Percentiles rank a stretch among this genome's conserved stretches.
Conservation (phyloP, 2,329 filamentous ascomycete genomes). For the Penicillium capsulatum region DNA sequence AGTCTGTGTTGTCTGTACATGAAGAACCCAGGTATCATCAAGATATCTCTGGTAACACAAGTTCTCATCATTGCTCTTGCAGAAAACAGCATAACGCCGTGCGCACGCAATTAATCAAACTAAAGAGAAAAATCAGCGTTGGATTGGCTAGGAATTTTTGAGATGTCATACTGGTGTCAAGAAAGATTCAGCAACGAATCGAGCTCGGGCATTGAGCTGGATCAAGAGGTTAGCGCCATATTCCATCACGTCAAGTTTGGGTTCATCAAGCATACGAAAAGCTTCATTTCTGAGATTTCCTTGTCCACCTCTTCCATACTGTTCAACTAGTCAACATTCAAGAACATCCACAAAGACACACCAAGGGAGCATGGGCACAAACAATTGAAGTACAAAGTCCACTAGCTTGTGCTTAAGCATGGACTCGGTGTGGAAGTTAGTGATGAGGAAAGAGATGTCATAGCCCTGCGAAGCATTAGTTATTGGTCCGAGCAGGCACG, state of each 20-base stretch:
- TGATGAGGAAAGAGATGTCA: slow-evolving; percentile 97
- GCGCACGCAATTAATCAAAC: slow-evolving; percentile 30
- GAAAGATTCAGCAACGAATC: slow-evolving; percentile 98
- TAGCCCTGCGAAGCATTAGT: slow-evolving; percentile 62
- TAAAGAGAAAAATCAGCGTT: slow-evolving; percentile 11
- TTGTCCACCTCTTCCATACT: slow-evolving; percentile 98
- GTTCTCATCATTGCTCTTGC: too few relatives aligned
- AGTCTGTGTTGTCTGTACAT: slow-evolving; percentile 25
- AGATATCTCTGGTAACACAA: too few relatives aligned
- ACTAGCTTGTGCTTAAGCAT: slow-evolving; percentile 99
- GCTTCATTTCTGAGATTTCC: slow-evolving; percentile 99
- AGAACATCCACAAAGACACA: neutral
- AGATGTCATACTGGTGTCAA: slow-evolving; percentile 69
- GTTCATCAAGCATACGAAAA: slow-evolving; percentile 62
- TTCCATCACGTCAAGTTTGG: neutral
- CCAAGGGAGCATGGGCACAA: neutral
- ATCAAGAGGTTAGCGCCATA: slow-evolving; percentile 18
- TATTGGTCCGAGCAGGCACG: neutral
- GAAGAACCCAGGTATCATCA: slow-evolving; percentile 2
- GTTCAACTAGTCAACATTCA: neutral
- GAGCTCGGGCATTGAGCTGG: slow-evolving; percentile 89
- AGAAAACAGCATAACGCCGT: slow-evolving; percentile 15
- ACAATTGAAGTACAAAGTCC: slow-evolving; percentile 95
- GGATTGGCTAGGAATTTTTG: neutral
- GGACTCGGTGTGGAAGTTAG: slow-evolving; percentile 96